Percentiles rank a stretch among this genome's conserved stretches.
phyloP scores from a whole-genome alignment of 192 early-diverging fungal species.

The Coemansia sp. region DNA sequence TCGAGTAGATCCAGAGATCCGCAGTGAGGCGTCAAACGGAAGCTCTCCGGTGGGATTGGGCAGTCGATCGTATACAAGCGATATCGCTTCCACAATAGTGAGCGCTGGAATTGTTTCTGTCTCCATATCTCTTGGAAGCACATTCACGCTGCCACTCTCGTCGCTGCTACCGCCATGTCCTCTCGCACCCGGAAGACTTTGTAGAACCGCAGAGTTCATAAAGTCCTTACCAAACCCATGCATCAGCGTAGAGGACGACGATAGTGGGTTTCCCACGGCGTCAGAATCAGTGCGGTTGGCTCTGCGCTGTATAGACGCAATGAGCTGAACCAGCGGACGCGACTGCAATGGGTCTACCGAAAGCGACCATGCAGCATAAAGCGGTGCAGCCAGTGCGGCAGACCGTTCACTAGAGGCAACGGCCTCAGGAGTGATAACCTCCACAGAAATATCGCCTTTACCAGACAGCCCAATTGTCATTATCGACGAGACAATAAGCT shows the following conservation, averaged over 20 bases:
- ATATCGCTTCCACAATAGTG: constrained; percentile 19
- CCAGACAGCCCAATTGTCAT: constrained; percentile 14
- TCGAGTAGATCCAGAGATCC: constrained; percentile 37
- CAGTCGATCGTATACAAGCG: constrained; percentile 21
- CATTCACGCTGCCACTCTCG: constrained; percentile 6
- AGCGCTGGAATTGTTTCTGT: constrained; percentile 16
- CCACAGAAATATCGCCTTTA: constrained; percentile 14
- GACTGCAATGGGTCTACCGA: constrained; percentile 47
- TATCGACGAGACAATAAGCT: constrained; percentile 58
- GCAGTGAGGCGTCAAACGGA: constrained; percentile 31
- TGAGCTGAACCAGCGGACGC: constrained; percentile 24
- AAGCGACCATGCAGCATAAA: constrained; percentile 42
- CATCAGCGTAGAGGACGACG: neutral
- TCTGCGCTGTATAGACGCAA: constrained; percentile 10
- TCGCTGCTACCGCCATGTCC: neutral
- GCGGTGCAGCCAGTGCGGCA: constrained; percentile 30
- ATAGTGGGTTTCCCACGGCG: neutral
- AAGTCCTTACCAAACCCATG: constrained; percentile 49
- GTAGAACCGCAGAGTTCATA: constrained; percentile 42
- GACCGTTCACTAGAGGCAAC: constrained; percentile 17
- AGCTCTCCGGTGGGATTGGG: constrained; percentile 41
- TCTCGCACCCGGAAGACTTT: constrained; percentile 19
- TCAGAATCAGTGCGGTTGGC: neutral
- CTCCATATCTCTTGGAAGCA: constrained; percentile 20
- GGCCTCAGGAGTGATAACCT: constrained; percentile 46